These are phyloP conservation scores for Mycogone perniciosa DNA, from an alignment of 2,329 filamentous ascomycete species.

Conservation along the genomic window DNA sequence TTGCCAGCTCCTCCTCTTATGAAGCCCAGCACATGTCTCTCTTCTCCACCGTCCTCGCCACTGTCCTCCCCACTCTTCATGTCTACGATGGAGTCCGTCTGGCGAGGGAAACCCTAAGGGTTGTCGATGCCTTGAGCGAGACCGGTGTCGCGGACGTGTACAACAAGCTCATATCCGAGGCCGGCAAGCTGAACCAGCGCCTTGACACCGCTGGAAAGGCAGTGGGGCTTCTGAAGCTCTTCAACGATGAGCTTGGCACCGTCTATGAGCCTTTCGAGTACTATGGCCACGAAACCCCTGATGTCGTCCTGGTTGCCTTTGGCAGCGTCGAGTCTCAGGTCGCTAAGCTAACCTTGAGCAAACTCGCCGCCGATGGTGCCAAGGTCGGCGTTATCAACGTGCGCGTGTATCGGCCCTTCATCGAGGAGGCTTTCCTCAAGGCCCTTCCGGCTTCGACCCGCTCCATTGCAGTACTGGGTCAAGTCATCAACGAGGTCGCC, in stretches of 20 bases:
- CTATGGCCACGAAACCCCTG: conserved; percentile 71
- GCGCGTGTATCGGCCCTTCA: conserved; percentile 88
- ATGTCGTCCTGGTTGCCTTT: conserved; percentile 83
- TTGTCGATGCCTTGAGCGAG: conserved; percentile 76
- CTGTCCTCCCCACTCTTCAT: conserved; percentile 74
- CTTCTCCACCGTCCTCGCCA: conserved; percentile 76
- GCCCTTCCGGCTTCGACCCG: conserved; percentile 68
- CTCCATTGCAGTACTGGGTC: conserved; percentile 79
- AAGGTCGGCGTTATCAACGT: conserved; percentile 87
- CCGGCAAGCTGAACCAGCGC: conserved; percentile 59
- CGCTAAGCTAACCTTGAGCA: conserved; percentile 70
- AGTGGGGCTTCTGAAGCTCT: conserved; percentile 61
- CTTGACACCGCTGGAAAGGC: conserved; percentile 67
- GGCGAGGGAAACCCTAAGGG: conserved; percentile 72
- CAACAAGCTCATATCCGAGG: conserved; percentile 55
- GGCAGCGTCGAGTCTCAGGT: conserved; percentile 87
- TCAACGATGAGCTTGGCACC: conserved; percentile 90
- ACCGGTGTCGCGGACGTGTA: conserved; percentile 63
- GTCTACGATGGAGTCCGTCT: conserved; percentile 83
- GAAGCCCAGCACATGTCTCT: conserved; percentile 94
- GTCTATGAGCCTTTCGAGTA: conserved; percentile 94
- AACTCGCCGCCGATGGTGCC: conserved; percentile 64
- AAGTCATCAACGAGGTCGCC: conserved; percentile 68
- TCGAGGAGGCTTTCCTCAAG: conserved; percentile 87
- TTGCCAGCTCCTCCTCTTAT: conserved; percentile 79